Base-by-base conservation (phyloP, 345 rosid species). In the Populus ilicifolia region DNA sequence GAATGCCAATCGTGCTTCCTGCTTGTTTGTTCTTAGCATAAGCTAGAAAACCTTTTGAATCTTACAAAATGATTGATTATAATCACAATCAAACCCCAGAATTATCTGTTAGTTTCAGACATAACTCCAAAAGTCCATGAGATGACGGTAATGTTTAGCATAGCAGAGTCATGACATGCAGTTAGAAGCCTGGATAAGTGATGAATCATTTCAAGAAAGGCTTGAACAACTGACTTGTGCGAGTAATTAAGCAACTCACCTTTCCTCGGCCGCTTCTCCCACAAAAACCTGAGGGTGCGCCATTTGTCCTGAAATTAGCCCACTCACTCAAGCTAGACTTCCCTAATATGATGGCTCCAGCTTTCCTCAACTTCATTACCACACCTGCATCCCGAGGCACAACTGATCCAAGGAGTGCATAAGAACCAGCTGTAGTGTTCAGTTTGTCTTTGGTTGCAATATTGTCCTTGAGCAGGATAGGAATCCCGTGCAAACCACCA, bases 301-400 rank as follows among this genome's bases (percentile, higher is more conserved):
- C 6, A 43, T 21, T 1, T 1, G 84, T 73, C 75, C 92, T 80
- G 21, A 80, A 77, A 66, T 36, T 1, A 25, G 90, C 83, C 94
- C 92, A 89, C 78, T 87, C 90, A 21, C 76, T 89, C 87, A 90
- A 23, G 87, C 92, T 89, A 21, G 89, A 84, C 83, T 90, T 90
- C 20, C 89, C 90, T 38, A 88, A 62, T 69, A 90, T 82, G 75
- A 90, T 72, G 18, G 88, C 91, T 11, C 90, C 89, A 6, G 86
- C 85, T 70, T 64, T 80, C 81, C 89, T 86, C 77, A 90, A 69
- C 79, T 78, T 85, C n/a, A 65, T 39, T 70, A 85, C 91, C 30
- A 87, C 88, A 2, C 85, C 86, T 0, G 90, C 91, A 73, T 90
- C 93, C 4, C 48, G 70, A 18, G 87, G 80, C 71, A 86, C 88